A percentile compares a stretch with the other conserved stretches of the same genome.
These are phyloP conservation scores for Aspergillus costaricaensis DNA, from an alignment of 2,329 filamentous ascomycete species.

Conservation along the genomic window DNA sequence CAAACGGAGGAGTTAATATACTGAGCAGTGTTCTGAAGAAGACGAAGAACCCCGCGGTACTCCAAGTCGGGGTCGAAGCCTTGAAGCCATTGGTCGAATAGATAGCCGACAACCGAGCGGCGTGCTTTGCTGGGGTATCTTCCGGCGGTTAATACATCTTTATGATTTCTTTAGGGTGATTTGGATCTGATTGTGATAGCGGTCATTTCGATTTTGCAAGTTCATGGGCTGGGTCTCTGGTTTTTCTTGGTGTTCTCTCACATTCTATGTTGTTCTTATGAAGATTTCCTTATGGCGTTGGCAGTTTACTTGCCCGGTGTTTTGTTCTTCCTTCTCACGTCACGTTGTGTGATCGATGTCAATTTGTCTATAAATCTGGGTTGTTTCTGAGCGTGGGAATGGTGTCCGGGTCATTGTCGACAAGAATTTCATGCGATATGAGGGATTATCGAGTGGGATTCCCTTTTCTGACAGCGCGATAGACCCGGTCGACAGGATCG, in stretches of 20 bases:
- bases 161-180: slow-evolving; percentile 19
- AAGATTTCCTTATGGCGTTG: neutral
- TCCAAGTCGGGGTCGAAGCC: slow-evolving; percentile 71
- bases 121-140: slow-evolving; percentile 10
- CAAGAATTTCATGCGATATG: neutral
- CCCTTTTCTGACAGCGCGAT: slow-evolving; percentile 4
- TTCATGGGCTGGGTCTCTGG: neutral
- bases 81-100: slow-evolving; percentile 66
- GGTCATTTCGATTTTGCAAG: neutral
- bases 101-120: neutral
- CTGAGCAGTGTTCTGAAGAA: slow-evolving; percentile 71
- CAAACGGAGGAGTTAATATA: slow-evolving; percentile 64
- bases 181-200: slow-evolving; percentile 13
- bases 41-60: slow-evolving; percentile 67
- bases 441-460: neutral
- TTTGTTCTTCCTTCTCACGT: neutral
- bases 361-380: neutral
- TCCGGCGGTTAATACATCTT: slow-evolving; percentile 5
- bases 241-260: neutral
- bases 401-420: neutral
- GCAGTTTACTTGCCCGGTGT: neutral
- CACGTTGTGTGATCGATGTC: neutral
- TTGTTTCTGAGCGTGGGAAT: slow-evolving; percentile 10
- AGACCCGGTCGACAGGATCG: slow-evolving; percentile 1
- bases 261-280: neutral